phyloP scores from a whole-genome alignment of 2,329 filamentous ascomycete species.

The Fusarium chuoi region DNA sequence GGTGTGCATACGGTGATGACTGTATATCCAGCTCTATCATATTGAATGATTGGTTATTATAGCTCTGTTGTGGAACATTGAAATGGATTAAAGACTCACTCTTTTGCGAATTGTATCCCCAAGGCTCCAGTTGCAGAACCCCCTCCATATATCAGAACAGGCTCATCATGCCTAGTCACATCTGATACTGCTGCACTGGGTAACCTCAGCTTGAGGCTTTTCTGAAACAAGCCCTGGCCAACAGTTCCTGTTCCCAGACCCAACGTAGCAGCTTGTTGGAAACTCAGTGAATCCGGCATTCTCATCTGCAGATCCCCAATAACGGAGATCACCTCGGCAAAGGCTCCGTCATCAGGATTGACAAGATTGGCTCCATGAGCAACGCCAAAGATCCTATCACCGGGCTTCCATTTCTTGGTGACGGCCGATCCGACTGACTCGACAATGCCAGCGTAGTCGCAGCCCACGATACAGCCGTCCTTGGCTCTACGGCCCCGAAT shows the following conservation, averaged over 20 bases:
- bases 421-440: not conserved
- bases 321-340: not conserved
- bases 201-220: not conserved
- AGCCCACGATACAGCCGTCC: not conserved
- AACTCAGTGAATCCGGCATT: not conserved
- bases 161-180: not conserved
- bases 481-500: not conserved
- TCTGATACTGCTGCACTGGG: not conserved
- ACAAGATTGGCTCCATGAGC: not conserved
- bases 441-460: not conserved
- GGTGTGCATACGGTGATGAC: not conserved
- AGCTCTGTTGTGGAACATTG: rapidly evolving
- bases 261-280: not conserved
- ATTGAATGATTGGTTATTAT: not conserved
- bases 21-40: not conserved
- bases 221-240: not conserved
- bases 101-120: not conserved
- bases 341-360: not conserved
- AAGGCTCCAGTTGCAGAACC: not conserved
- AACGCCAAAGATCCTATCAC: not conserved
- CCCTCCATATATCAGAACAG: not conserved
- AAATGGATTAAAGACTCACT: not conserved
- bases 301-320: not conserved
- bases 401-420: not conserved
- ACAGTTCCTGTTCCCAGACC: not conserved